Conservation (phyloP, 225 moss, liverwort and hornwort species). For the Antitrichia curtipendula region DNA sequence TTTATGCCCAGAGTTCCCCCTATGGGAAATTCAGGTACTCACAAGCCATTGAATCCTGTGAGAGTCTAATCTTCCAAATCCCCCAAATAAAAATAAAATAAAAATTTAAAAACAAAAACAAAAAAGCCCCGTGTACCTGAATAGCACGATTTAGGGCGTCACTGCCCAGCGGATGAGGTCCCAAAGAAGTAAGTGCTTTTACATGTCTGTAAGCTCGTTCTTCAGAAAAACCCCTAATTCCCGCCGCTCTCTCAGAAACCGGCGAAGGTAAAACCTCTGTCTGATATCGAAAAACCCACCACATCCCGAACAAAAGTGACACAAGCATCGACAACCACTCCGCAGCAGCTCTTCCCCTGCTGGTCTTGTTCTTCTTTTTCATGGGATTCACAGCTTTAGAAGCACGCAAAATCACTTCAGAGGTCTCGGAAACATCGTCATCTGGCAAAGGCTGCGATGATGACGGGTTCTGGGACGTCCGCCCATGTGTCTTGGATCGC, state of each 20-base stretch:
- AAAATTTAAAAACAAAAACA: background rate
- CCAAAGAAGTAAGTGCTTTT: conserved; percentile 32
- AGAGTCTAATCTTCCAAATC: background rate
- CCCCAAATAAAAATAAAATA: background rate
- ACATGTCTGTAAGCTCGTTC: conserved; percentile 58
- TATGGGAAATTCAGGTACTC: background rate
- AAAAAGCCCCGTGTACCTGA: conserved; percentile 19
- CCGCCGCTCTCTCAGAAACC: conserved; percentile 41
- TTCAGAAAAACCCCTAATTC: conserved; percentile 60
- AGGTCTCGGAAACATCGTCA: background rate
- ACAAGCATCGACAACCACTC: conserved; percentile 70
- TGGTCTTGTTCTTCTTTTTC: background rate
- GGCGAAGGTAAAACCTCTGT: conserved; percentile 35
- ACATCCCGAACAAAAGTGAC: conserved; percentile 35
- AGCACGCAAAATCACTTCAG: conserved; percentile 1
- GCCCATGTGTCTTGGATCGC: background rate
- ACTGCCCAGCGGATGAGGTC: conserved; percentile 75
- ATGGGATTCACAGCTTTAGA: background rate
- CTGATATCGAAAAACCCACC: conserved; percentile 36
- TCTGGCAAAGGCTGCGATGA: background rate
- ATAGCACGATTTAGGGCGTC: conserved; percentile 47
- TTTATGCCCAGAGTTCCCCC: background rate
- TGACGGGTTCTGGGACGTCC: background rate
- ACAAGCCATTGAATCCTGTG: background rate
- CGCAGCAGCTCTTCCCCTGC: conserved; percentile 25